Conservation (phyloP, 2,329 filamentous ascomycete genomes). For the Paecilomyces formosus region DNA sequence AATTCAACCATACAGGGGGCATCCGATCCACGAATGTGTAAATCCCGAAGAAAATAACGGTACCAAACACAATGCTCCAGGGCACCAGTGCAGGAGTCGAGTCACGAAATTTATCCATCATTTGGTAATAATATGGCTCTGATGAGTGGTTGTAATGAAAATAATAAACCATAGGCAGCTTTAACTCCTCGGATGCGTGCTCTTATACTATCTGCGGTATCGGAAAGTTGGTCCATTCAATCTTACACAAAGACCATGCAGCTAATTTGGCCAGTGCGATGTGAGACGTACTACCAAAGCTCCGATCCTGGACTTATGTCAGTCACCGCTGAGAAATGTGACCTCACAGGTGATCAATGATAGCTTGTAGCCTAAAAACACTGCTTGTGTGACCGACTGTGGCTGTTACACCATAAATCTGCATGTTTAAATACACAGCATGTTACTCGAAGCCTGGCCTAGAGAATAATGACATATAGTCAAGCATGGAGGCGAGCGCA, state of each 20-base stretch:
- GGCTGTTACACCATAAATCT: background rate
- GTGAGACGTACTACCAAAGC: background rate
- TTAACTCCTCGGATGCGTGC: background rate
- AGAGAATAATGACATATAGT: background rate
- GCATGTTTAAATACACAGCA: background rate
- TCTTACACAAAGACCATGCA: background rate
- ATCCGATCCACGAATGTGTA: background rate
- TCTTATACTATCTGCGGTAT: background rate
- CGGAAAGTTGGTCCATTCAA: background rate
- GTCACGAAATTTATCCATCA: background rate
- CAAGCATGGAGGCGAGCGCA: background rate
- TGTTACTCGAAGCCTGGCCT: background rate
- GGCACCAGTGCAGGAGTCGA: background rate
- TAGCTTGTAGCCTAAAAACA: background rate
- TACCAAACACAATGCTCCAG: background rate
- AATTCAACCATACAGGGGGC: constrained; percentile 4
- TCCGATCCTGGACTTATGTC: background rate
- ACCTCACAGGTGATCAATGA: too few relatives aligned
- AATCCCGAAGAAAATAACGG: background rate
- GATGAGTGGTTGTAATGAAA: background rate
- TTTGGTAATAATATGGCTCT: background rate
- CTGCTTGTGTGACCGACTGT: background rate
- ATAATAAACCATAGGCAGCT: background rate
- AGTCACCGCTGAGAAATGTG: background rate
- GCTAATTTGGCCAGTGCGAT: background rate